A percentile compares a stretch with the other conserved stretches of the same genome.
phyloP scores from a whole-genome alignment of 768 basidiomycete genomes.

The Mycena rosella region DNA sequence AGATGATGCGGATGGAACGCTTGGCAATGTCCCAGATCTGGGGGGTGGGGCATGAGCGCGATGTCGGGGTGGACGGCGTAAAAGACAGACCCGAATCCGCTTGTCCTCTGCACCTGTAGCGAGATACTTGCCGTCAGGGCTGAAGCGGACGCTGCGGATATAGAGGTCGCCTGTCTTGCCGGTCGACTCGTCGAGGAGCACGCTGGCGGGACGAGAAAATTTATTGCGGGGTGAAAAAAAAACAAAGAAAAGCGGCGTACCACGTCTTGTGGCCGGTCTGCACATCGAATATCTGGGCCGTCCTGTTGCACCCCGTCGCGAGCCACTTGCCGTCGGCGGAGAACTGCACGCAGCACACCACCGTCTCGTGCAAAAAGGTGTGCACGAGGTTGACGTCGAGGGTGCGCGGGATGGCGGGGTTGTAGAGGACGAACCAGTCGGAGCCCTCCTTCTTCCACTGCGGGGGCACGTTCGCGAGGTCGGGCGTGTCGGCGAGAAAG shows the following conservation, averaged over 20 bases:
- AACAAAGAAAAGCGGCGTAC: slow-evolving; percentile 58
- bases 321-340: slow-evolving; percentile 93
- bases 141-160: slow-evolving; percentile 94
- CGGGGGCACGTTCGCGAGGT: slow-evolving; percentile 24
- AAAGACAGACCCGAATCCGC: slow-evolving; percentile 79
- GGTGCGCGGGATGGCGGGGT: slow-evolving; percentile 26
- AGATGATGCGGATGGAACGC: slow-evolving; percentile 77
- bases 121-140: slow-evolving; percentile 91
- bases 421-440: slow-evolving; percentile 31
- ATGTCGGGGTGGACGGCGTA: neutral
- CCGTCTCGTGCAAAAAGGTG: slow-evolving; percentile 48
- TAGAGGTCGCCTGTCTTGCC: slow-evolving; percentile 87
- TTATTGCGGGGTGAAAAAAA: neutral
- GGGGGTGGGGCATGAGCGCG: slow-evolving; percentile 46
- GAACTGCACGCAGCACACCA: slow-evolving; percentile 92
- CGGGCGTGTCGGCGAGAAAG: slow-evolving; percentile 26
- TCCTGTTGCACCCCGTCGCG: slow-evolving; percentile 93
- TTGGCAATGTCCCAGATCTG: slow-evolving; percentile 93
- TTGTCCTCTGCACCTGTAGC: slow-evolving; percentile 98
- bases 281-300: slow-evolving; percentile 95
- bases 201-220: slow-evolving; percentile 55
- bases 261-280: slow-evolving; percentile 90
- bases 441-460: slow-evolving; percentile 33
- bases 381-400: slow-evolving; percentile 31
- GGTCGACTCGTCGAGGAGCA: slow-evolving; percentile 80